Percentiles rank a stretch among this genome's conserved stretches.
Conservation (phyloP, 495 filamentous ascomycete species). For the Penicillium canescens region DNA sequence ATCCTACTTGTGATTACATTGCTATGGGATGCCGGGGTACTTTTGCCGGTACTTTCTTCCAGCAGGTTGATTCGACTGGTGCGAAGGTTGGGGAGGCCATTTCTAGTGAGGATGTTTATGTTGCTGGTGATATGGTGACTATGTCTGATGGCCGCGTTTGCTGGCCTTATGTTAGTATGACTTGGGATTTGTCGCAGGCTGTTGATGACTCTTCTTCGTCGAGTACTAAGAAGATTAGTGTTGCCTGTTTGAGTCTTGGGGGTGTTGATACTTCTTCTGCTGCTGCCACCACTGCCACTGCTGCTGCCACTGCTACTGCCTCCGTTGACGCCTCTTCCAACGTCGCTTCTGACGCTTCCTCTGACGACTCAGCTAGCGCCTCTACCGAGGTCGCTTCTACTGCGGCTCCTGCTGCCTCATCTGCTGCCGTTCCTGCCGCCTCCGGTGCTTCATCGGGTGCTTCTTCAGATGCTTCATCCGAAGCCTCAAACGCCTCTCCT, state of each 20-base stretch:
- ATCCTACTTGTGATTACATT: slow-evolving; percentile 48
- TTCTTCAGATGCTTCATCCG: too few species aligned
- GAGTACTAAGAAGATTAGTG: slow-evolving; percentile 42
- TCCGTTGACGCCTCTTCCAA: neutral
- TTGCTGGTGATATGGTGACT: slow-evolving; percentile 55
- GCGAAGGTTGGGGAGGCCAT: slow-evolving; percentile 42
- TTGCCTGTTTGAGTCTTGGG: slow-evolving; percentile 40
- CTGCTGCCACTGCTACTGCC: neutral
- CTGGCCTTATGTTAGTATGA: slow-evolving; percentile 56
- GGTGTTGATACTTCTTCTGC: neutral
- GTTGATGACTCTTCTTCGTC: slow-evolving; percentile 24
- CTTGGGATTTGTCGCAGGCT: slow-evolving; percentile 41
- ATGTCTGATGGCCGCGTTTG: slow-evolving; percentile 48
- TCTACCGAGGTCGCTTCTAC: too few species aligned
- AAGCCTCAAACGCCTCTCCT: too few species aligned
- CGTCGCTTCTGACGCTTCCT: neutral
- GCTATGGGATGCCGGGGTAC: slow-evolving; percentile 51
- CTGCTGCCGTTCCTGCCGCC: too few species aligned
- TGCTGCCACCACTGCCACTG: neutral
- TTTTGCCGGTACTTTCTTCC: slow-evolving; percentile 52
- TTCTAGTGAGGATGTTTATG: slow-evolving; percentile 40
- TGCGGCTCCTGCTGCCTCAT: too few species aligned
- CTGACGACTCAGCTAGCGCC: too few species aligned
- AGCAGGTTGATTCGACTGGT: slow-evolving; percentile 45
- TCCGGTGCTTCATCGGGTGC: too few species aligned